phyloP scores from a whole-genome alignment of 768 basidiomycete genomes.

The Pilatotrama ljubarskyi region DNA sequence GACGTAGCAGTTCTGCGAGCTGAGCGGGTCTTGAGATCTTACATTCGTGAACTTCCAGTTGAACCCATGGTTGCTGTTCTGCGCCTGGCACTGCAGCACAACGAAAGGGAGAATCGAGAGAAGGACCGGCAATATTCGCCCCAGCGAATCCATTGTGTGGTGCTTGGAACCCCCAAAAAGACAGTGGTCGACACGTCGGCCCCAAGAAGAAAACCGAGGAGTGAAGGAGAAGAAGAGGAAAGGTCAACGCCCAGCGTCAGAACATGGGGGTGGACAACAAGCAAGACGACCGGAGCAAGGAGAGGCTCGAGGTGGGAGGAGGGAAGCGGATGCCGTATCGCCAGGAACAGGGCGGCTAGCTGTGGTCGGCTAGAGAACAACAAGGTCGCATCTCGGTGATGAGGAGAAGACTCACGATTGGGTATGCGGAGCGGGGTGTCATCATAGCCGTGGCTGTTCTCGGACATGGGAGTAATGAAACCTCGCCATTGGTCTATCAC shows the following conservation, averaged over 20 bases:
- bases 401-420: background rate
- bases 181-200: background rate
- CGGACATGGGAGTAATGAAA: background rate
- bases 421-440: background rate
- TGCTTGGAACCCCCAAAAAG: background rate
- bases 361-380: constrained; percentile 4
- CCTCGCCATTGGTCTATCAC: background rate
- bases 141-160: constrained; percentile 14
- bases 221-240: background rate
- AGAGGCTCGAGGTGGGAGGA: background rate
- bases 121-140: constrained; percentile 16
- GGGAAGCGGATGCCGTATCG: constrained; percentile 11
- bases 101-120: constrained; percentile 4
- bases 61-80: constrained; percentile 26
- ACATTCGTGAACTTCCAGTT: constrained; percentile 17
- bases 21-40: background rate
- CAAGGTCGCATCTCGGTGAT: constrained; percentile 3
- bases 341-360: constrained; percentile 8
- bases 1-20: background rate
- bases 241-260: constrained; percentile 23
- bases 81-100: constrained; percentile 4
- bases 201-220: background rate
- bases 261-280: constrained; percentile 24
- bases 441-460: constrained; percentile 12
- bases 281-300: background rate